Conservation (phyloP, 306 rosid species). For the Boehmeria nivea region DNA sequence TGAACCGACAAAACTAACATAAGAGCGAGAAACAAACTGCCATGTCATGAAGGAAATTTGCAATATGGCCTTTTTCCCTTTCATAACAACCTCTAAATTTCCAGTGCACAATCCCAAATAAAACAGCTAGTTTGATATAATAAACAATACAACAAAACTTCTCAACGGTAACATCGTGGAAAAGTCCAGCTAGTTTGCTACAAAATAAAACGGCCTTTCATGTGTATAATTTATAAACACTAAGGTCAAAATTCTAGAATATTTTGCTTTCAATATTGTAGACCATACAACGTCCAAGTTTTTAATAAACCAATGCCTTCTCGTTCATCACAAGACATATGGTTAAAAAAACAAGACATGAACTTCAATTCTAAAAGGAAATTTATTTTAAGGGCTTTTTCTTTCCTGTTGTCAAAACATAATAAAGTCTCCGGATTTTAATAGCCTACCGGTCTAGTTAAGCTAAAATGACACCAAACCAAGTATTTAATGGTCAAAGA, state of each 20-base stretch:
- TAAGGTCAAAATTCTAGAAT: too few species aligned
- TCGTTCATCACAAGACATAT: not conserved
- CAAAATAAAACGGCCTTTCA: too few species aligned
- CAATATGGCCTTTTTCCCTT: not conserved
- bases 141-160: not conserved
- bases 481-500: too few species aligned
- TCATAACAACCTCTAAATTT: too few species aligned
- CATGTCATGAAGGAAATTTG: not conserved
- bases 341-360: not conserved
- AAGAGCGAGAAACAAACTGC: not conserved
- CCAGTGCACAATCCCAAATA: not conserved
- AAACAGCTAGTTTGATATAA: not conserved
- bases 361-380: not conserved
- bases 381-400: not conserved
- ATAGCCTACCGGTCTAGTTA: not conserved
- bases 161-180: too few species aligned
- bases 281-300: not conserved
- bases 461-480: too few species aligned
- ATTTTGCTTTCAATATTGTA: not conserved
- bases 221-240: too few species aligned
- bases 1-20: conserved; percentile 14
- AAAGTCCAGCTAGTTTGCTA: too few species aligned
- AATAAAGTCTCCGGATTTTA: not conserved
- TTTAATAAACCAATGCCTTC: not conserved
- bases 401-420: not conserved